Percentiles rank a stretch among this genome's conserved stretches.
Evolutionary conservation across 2,329 filamentous ascomycete genomes (phyloP).

Genomic region (Aspergillus fischeri): DNA sequence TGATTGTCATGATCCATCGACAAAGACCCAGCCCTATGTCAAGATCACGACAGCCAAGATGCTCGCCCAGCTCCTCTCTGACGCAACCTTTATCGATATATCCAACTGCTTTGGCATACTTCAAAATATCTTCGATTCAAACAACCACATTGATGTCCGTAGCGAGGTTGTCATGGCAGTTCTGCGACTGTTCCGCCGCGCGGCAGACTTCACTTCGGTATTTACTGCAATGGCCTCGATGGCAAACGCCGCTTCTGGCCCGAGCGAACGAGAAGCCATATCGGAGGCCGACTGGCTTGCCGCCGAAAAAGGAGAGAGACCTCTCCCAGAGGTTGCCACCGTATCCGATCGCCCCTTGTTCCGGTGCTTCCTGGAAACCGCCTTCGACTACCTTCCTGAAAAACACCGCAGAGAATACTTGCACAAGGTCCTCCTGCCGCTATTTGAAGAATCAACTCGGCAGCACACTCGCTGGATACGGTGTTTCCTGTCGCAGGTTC

Average conservation of each 20-base stretch:
- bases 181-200: conserved; percentile 6
- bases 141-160: conserved; percentile 13
- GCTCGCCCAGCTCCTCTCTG: conserved; percentile 9
- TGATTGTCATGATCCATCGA: not conserved
- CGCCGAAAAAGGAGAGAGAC: conserved; percentile 6
- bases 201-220: not conserved
- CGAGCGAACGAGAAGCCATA: conserved; percentile 6
- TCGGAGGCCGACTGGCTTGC: conserved; percentile 10
- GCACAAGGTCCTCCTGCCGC: conserved; percentile 10
- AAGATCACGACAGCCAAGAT: conserved; percentile 19
- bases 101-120: conserved; percentile 3
- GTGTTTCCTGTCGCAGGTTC: conserved; percentile 9
- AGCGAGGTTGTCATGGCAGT: conserved; percentile 5
- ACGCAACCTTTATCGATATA: conserved; percentile 8
- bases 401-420: conserved; percentile 8
- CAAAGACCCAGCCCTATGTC: not conserved
- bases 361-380: conserved; percentile 5
- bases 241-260: conserved; percentile 4
- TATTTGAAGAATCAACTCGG: conserved; percentile 14
- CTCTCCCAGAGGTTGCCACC: conserved; percentile 3
- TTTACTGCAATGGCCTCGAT: conserved; percentile 2
- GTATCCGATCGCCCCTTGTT: conserved; percentile 8
- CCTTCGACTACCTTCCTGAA: conserved; percentile 3
- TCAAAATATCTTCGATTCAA: conserved; percentile 4
- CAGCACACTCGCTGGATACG: conserved; percentile 20